These are phyloP conservation scores for Dendrobium huoshanense DNA, from an alignment of 106 monocot genomes.

Conservation along the genomic window DNA sequence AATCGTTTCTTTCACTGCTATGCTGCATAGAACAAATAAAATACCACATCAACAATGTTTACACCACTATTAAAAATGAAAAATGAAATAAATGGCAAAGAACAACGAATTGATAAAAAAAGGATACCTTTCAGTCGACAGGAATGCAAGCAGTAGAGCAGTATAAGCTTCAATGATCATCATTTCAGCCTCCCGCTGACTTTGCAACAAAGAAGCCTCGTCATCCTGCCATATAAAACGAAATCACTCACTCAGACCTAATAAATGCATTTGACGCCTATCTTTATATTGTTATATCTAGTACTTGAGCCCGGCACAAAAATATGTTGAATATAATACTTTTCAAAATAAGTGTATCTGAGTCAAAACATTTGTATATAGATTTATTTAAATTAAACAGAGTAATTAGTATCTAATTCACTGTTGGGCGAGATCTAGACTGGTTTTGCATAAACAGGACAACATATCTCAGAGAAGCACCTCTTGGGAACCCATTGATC, in stretches of 20 bases:
- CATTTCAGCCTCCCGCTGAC: conserved; percentile 91
- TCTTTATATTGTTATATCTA: not conserved
- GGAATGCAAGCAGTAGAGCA: conserved; percentile 85
- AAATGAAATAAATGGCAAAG: not conserved
- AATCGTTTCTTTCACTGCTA: conserved; percentile 63
- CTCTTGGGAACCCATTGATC: no score
- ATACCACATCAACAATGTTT: not conserved
- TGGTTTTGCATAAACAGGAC: no score
- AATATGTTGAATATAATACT: no score
- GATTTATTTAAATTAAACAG: no score
- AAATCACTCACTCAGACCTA: not conserved
- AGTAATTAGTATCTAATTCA: no score
- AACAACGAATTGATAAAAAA: not conserved
- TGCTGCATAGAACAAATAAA: conserved; percentile 29
- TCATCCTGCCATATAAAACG: conserved; percentile 39
- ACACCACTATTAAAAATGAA: not conserved
- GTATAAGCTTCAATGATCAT: conserved; percentile 97
- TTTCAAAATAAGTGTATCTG: no score
- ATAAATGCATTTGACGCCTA: not conserved
- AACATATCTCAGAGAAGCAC: no score
- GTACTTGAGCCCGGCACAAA: no score
- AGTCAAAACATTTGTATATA: no score
- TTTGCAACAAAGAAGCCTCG: conserved; percentile 73
- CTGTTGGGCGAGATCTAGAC: no score
- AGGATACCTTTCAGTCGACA: conserved; percentile 85